Conservation (phyloP, 1,139 yeast species). For the Taphrina communis region DNA sequence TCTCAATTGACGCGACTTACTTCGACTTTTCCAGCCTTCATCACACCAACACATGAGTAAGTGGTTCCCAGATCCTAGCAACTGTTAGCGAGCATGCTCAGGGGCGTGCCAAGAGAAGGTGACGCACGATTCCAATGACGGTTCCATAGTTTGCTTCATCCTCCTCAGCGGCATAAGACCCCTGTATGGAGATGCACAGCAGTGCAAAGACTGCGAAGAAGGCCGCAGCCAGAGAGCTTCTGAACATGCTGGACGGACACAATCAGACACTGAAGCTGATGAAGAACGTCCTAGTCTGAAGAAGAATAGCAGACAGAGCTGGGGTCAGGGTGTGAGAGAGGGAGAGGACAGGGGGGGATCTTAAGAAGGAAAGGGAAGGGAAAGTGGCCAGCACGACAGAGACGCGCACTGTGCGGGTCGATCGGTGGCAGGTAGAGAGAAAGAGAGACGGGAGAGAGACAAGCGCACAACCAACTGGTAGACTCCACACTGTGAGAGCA, state of each 20-base stretch:
- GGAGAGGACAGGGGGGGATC: slow-evolving; percentile 7
- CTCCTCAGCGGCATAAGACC: slow-evolving; percentile 28
- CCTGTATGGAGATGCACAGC: slow-evolving; percentile 35
- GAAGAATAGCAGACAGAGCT: neutral
- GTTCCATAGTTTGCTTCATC: slow-evolving; percentile 31
- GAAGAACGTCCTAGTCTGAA: neutral
- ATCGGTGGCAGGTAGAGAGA: neutral
- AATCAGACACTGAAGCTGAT: neutral
- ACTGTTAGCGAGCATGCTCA: neutral
- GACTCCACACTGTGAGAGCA: too few relatives aligned
- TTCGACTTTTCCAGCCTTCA: slow-evolving; percentile 90
- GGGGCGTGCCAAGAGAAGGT: neutral
- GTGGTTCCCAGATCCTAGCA: slow-evolving; percentile 77
- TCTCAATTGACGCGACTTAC: slow-evolving; percentile 20
- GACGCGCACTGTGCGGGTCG: neutral
- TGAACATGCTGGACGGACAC: slow-evolving; percentile 12
- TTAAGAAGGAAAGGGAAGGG: slow-evolving; percentile 4
- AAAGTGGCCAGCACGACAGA: slow-evolving; percentile 14
- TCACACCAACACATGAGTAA: slow-evolving; percentile 92
- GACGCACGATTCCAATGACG: slow-evolving; percentile 39
- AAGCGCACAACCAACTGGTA: too few relatives aligned
- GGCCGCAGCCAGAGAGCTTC: slow-evolving; percentile 37
- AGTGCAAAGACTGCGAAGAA: slow-evolving; percentile 40
- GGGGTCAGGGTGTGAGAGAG: neutral
- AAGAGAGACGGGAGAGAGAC: neutral